Percentiles rank a stretch among this genome's conserved stretches.
These are phyloP conservation scores for Sporobolomyces pararoseus DNA, from an alignment of 768 basidiomycete genomes.

Conservation along the genomic window DNA sequence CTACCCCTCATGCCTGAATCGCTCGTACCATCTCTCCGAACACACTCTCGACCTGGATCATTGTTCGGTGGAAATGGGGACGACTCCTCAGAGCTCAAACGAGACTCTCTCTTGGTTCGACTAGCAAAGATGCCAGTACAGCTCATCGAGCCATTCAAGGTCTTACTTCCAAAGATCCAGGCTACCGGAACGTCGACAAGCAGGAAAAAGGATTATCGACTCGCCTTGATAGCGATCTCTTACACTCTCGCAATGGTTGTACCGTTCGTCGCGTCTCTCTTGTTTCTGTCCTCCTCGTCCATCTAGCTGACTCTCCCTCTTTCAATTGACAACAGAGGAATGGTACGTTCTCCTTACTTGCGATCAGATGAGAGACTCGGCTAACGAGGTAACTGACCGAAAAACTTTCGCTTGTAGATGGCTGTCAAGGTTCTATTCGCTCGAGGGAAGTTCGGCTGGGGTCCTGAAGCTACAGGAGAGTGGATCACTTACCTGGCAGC, in stretches of 20 bases:
- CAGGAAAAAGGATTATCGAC: constrained; percentile 8
- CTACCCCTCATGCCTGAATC: constrained; percentile 30
- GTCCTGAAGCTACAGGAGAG: not conserved
- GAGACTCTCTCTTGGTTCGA: not conserved
- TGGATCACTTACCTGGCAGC: constrained; percentile 15
- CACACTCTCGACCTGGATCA: not conserved
- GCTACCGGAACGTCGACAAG: not conserved
- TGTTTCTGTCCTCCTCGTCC: not conserved
- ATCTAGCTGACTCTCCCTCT: not conserved
- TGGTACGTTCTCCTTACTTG: not conserved
- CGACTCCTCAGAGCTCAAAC: not conserved
- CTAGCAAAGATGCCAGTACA: not conserved
- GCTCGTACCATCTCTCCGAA: constrained; percentile 1
- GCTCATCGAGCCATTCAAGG: constrained; percentile 5
- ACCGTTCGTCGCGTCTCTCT: not conserved
- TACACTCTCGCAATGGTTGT: constrained; percentile 14
- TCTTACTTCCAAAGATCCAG: not conserved
- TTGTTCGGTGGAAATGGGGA: not conserved
- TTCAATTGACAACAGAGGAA: not conserved
- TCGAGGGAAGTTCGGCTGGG: constrained; percentile 24
- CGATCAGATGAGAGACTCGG: not conserved
- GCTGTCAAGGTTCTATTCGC: constrained; percentile 26
- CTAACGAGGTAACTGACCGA: not conserved
- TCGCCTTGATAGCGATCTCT: constrained; percentile 10
- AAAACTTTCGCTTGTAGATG: not conserved